These are phyloP conservation scores for Diutina catenulata DNA, from an alignment of 1,139 yeast genomes.

Conservation along the genomic window DNA sequence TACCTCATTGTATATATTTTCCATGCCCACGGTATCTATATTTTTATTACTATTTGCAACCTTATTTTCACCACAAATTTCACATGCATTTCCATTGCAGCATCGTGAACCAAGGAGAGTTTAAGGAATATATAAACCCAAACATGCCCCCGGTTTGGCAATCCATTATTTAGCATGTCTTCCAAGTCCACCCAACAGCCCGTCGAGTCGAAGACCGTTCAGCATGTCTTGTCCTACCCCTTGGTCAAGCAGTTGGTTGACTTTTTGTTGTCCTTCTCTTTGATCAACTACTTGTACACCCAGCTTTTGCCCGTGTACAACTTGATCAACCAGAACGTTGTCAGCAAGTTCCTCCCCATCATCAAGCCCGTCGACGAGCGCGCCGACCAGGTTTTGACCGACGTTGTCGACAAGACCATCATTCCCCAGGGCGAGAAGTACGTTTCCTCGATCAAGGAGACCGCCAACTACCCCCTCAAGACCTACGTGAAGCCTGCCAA, in stretches of 20 bases:
- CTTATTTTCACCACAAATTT: neutral
- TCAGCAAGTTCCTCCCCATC: slow-evolving; percentile 15
- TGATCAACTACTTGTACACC: slow-evolving; percentile 13
- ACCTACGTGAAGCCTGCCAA: slow-evolving; percentile 21
- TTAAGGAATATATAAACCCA: too few relatives aligned
- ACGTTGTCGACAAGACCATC: slow-evolving; percentile 12
- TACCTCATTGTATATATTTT: too few relatives aligned
- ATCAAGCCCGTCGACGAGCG: slow-evolving; percentile 19
- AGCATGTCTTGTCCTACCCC: slow-evolving; percentile 24
- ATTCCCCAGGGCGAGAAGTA: slow-evolving; percentile 7
- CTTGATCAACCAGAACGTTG: slow-evolving; percentile 14
- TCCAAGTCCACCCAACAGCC: neutral
- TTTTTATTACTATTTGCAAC: neutral
- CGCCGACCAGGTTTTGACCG: slow-evolving; percentile 15
- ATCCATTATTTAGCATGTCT: too few relatives aligned
- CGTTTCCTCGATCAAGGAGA: neutral
- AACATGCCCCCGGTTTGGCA: too few relatives aligned
- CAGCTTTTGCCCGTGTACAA: slow-evolving; percentile 11
- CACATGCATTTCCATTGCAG: neutral
- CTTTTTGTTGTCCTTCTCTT: slow-evolving; percentile 17
- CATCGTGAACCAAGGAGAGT: too few relatives aligned
- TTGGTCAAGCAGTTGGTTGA: slow-evolving; percentile 15
- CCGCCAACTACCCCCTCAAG: slow-evolving; percentile 13
- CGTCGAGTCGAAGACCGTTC: slow-evolving; percentile 18
- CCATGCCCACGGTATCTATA: too few relatives aligned